Evolutionary conservation across 2,329 filamentous ascomycete genomes (phyloP).

Genomic region (Phialophora verrucosa): DNA sequence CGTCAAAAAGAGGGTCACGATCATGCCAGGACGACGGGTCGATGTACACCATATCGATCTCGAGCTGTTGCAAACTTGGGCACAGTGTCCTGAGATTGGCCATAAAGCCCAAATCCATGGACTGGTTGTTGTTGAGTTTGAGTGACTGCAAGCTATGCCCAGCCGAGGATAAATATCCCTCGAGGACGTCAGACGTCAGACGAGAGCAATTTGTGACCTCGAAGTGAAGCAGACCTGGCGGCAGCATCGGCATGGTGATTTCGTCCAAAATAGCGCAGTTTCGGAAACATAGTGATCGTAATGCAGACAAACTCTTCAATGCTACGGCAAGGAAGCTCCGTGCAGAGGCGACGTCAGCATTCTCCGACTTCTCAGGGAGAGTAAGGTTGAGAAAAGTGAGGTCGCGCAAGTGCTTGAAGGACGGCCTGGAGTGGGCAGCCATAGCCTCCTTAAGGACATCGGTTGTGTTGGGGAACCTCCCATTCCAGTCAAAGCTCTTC

Average conservation of each 20-base stretch:
- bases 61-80: slow-evolving; percentile 71
- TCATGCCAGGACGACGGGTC: slow-evolving; percentile 72
- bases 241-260: slow-evolving; percentile 70
- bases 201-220: slow-evolving; percentile 81
- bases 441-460: slow-evolving; percentile 51
- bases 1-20: slow-evolving; percentile 74
- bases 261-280: slow-evolving; percentile 75
- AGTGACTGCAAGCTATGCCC: slow-evolving; percentile 72
- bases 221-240: slow-evolving; percentile 68
- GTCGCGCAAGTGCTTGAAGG: slow-evolving; percentile 56
- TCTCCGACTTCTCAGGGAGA: slow-evolving; percentile 31
- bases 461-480: slow-evolving; percentile 50
- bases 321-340: slow-evolving; percentile 47
- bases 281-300: slow-evolving; percentile 74
- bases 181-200: slow-evolving; percentile 70
- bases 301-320: slow-evolving; percentile 56
- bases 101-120: slow-evolving; percentile 76
- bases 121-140: slow-evolving; percentile 77
- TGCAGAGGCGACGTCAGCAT: slow-evolving; percentile 23
- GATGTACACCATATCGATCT: slow-evolving; percentile 80
- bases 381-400: slow-evolving; percentile 48
- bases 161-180: slow-evolving; percentile 68
- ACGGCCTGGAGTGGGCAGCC: slow-evolving; percentile 59
- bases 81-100: slow-evolving; percentile 69
- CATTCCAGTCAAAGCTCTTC: slow-evolving; percentile 63